These are phyloP conservation scores for Aspergillus ruber DNA, from an alignment of 2,329 filamentous ascomycete species.

Conservation along the genomic window DNA sequence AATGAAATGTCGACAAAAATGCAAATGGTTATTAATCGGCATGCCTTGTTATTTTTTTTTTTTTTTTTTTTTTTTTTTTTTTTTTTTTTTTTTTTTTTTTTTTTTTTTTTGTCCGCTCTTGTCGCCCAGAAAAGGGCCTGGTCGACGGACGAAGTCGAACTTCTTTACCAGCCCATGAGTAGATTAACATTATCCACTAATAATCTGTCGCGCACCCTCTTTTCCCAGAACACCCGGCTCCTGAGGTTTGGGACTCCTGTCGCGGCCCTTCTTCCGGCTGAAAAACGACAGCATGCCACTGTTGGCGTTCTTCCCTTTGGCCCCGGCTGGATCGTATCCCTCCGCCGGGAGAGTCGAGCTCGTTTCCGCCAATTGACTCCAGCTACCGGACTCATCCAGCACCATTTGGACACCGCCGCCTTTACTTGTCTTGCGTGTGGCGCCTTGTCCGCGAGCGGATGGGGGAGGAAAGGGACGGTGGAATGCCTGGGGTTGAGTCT, in stretches of 20 bases:
- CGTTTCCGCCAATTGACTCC: slow-evolving; percentile 83
- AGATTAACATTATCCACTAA: slow-evolving; percentile 47
- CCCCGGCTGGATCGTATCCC: slow-evolving; percentile 41
- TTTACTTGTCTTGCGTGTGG: slow-evolving; percentile 66
- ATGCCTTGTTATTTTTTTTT: too few species aligned
- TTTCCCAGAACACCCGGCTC: slow-evolving; percentile 91
- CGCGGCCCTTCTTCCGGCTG: slow-evolving; percentile 79
- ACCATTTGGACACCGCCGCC: slow-evolving; percentile 86
- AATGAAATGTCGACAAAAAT: too few species aligned
- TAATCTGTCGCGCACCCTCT: slow-evolving; percentile 79
- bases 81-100: too few species aligned
- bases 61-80: too few species aligned
- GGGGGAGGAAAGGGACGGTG: slow-evolving; percentile 32
- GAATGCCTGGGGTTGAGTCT: slow-evolving; percentile 20
- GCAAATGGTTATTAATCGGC: too few species aligned
- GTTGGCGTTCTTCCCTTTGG: slow-evolving; percentile 42
- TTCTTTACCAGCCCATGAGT: not conserved
- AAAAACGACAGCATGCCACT: slow-evolving; percentile 87
- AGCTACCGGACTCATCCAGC: slow-evolving; percentile 80
- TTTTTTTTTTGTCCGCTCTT: too few species aligned
- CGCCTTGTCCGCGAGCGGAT: slow-evolving; percentile 47
- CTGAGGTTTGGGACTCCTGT: slow-evolving; percentile 87
- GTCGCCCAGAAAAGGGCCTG: not conserved
- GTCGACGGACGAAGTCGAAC: not conserved
- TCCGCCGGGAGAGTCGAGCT: slow-evolving; percentile 68